A percentile compares a stretch with the other conserved stretches of the same genome.
Conservation (phyloP, 176 grass and related monocot species). For the Zea mays region Zm-B73-REFERENCE-NAM-5.0 NC_050099.1:1673501-1674000, state of each 20-base stretch:
- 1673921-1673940: conserved; percentile 69
- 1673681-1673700: not conserved
- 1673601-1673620: conserved; percentile 63
- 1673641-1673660: conserved; percentile 86
- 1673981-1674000: conserved; percentile 7
- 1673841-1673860: not conserved
- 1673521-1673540: conserved; percentile 56
- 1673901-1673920: conserved; percentile 91
- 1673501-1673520: conserved; percentile 38
- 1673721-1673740: conserved; percentile 70
- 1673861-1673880: conserved; percentile 67
- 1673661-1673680: conserved; percentile 72
- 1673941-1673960: conserved; percentile 85
- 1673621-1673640: conserved; percentile 88
- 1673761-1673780: conserved; percentile 39
- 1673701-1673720: conserved; percentile 41
- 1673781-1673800: conserved; percentile 72
- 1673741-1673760: conserved; percentile 25
- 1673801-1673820: conserved; percentile 59
- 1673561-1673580: conserved; percentile 41
- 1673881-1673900: conserved; percentile 92
- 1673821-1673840: conserved; percentile 53
- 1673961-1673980: conserved; percentile 56
- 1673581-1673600: conserved; percentile 45
- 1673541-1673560: conserved; percentile 54